phyloP scores from a whole-genome alignment of 352 stramenopile species.

The Phytophthora pluvialis region DNA sequence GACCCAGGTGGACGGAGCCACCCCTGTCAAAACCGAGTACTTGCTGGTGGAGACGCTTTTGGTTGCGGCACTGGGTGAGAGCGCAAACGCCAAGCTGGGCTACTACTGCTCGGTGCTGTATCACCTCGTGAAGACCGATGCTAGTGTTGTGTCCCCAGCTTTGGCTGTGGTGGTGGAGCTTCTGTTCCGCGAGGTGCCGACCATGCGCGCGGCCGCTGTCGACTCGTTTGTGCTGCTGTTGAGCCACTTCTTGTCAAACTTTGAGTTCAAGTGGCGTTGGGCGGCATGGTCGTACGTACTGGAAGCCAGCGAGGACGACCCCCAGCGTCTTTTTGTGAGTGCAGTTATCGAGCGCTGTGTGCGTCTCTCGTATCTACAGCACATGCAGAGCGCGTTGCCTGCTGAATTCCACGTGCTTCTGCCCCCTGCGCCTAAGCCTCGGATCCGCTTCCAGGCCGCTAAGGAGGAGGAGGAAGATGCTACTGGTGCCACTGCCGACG shows the following conservation, averaged over 20 bases:
- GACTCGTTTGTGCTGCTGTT: constrained; percentile 83
- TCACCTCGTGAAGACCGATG: constrained; percentile 81
- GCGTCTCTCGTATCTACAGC: constrained; percentile 83
- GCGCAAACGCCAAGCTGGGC: constrained; percentile 47
- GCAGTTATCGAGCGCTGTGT: constrained; percentile 87
- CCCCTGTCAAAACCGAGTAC: constrained; percentile 74
- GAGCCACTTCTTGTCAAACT: constrained; percentile 89
- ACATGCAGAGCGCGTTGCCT: constrained; percentile 82
- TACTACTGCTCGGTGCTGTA: constrained; percentile 81
- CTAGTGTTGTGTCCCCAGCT: constrained; percentile 64
- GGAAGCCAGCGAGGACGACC: constrained; percentile 78
- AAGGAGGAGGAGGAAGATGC: constrained; percentile 30
- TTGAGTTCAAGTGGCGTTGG: constrained; percentile 90
- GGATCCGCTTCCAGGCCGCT: constrained; percentile 60
- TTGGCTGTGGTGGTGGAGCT: constrained; percentile 86
- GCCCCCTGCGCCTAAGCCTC: constrained; percentile 70
- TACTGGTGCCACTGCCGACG: constrained; percentile 2
- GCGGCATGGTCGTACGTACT: constrained; percentile 79
- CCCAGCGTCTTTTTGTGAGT: constrained; percentile 86
- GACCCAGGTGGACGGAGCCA: constrained; percentile 30
- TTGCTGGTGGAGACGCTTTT: constrained; percentile 79
- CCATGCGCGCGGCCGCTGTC: constrained; percentile 64
- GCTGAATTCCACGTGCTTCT: constrained; percentile 81
- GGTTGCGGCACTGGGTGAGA: constrained; percentile 61
- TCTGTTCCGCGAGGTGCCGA: constrained; percentile 82